Base-by-base conservation (phyloP, 2,329 filamentous ascomycete genomes). In the Aspergillus tamarii region DNA sequence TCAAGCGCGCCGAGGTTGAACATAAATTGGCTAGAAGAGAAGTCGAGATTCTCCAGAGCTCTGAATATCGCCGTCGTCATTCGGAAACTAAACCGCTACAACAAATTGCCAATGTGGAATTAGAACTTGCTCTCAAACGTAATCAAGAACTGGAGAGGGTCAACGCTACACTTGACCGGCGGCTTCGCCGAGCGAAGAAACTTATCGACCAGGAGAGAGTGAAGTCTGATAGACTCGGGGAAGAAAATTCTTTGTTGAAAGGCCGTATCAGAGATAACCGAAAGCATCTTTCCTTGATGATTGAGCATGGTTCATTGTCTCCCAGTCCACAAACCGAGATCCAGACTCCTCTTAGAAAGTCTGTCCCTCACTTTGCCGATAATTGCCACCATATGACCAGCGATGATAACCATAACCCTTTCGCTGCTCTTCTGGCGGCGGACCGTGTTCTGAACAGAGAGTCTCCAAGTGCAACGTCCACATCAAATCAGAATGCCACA, bases 1-100 rank as follows among this genome's bases (percentile, higher is more conserved):
- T 92, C 11, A 94, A 96, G 78, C 89, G 93, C 30, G 93, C 94
- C 69, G 91, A 89, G 41, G 94, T 97, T 6, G 94, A 97, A 78
- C 91, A 96, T 71, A 91, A 95, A 68, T 94, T 97, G 87, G 91
- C 90, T n/a, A 88, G 92, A 66, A 87, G 91, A 26, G 93, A 97
- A 78, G 90, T 96, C 23, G 91, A 97, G 66, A 91, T 94, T 14
- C 82, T 97, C 32, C 90, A 93, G 64, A 84, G 86, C 66, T 88
- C 89, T 16, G 91, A 95, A 73, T 87, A 91, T 74, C 86, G 88
- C 58, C 86, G 86, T 58, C 88, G 89, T 84, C 62, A 84, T 84
- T 66, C 88, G 82, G 73, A 80, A 66, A 68, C 77, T 62, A 72
- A 78, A 70, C 71, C 81, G 67, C 67, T 82, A 74, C 74, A 82